Evolutionary conservation across 768 basidiomycete species (phyloP).

Genomic region (Xanthoconium stramineum): DNA sequence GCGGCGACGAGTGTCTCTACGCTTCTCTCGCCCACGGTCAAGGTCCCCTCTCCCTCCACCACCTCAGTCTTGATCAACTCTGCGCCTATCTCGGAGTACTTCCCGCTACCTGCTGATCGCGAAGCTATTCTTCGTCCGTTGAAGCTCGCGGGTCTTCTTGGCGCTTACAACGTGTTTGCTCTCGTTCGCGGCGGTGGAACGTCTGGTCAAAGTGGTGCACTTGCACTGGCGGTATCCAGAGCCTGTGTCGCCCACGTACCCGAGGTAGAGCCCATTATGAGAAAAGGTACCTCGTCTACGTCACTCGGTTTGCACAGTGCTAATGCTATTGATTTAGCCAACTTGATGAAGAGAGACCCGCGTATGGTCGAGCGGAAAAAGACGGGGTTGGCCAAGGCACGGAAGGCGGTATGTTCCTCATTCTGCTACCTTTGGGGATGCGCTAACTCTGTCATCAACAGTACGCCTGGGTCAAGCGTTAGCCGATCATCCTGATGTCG

Average conservation of each 20-base stretch:
- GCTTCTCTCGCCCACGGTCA: slow-evolving; percentile 18
- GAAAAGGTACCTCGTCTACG: slow-evolving; percentile 51
- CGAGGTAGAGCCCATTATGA: slow-evolving; percentile 59
- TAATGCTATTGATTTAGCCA: slow-evolving; percentile 47
- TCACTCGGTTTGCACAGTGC: not conserved
- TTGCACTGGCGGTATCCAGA: slow-evolving; percentile 68
- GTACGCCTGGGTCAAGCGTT: slow-evolving; percentile 92
- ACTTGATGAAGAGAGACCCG: slow-evolving; percentile 85
- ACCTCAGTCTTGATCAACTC: slow-evolving; percentile 84
- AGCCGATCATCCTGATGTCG: slow-evolving; percentile 4
- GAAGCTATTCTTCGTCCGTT: slow-evolving; percentile 82
- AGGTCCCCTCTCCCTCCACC: slow-evolving; percentile 39
- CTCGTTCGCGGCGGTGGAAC: slow-evolving; percentile 83
- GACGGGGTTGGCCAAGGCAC: slow-evolving; percentile 87
- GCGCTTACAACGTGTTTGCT: slow-evolving; percentile 77
- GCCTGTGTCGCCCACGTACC: slow-evolving; percentile 72
- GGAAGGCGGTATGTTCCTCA: slow-evolving; percentile 70
- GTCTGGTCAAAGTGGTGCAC: slow-evolving; percentile 89
- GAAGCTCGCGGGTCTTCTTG: slow-evolving; percentile 77
- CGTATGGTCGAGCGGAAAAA: slow-evolving; percentile 99
- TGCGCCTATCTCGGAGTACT: slow-evolving; percentile 74
- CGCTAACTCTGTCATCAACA: slow-evolving; percentile 30
- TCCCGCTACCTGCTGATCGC: slow-evolving; percentile 69
- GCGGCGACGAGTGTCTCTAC: slow-evolving; percentile 11
- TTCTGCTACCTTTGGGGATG: not conserved